Percentiles rank a stretch among this genome's conserved stretches.
Evolutionary conservation across 352 stramenopile genomes (phyloP).

Genomic region (Globisporangium cystogenes): DNA sequence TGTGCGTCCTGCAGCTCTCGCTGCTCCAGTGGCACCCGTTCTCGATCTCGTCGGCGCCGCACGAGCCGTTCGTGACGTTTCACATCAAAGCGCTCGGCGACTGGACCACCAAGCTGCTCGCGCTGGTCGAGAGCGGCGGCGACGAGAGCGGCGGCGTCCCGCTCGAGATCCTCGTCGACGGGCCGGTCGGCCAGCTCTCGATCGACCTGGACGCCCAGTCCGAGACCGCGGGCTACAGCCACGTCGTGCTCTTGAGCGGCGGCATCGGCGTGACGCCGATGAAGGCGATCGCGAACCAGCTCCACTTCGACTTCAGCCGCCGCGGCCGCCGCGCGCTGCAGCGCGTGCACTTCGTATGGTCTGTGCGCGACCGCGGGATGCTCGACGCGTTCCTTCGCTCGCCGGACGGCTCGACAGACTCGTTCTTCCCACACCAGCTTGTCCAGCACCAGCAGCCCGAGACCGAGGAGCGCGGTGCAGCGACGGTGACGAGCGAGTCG

Average conservation of each 20-base stretch:
- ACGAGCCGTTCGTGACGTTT: slow-evolving; percentile 61
- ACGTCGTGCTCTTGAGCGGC: slow-evolving; percentile 32
- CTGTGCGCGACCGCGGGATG: slow-evolving; percentile 27
- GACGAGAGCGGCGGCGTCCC: not conserved
- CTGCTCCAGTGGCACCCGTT: slow-evolving; percentile 87
- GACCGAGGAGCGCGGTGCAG: too few relatives aligned
- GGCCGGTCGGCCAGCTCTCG: slow-evolving; percentile 36
- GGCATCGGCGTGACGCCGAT: slow-evolving; percentile 19
- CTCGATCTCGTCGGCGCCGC: slow-evolving; percentile 71
- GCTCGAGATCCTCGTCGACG: slow-evolving; percentile 38
- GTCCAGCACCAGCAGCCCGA: not conserved
- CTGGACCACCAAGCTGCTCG: slow-evolving; percentile 53
- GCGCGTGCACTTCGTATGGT: slow-evolving; percentile 44
- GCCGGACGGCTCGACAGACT: not conserved
- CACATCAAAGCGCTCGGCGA: slow-evolving; percentile 57
- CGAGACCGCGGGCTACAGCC: slow-evolving; percentile 29
- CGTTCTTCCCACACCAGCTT: slow-evolving; percentile 10
- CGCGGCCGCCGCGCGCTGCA: slow-evolving; percentile 15
- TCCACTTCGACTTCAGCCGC: slow-evolving; percentile 5
- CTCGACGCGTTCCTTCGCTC: slow-evolving; percentile 17
- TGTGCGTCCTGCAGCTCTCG: slow-evolving; percentile 73
- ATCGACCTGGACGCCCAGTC: slow-evolving; percentile 33
- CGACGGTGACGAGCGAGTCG: too few relatives aligned
- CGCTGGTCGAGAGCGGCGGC: slow-evolving; percentile 5
- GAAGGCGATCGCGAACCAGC: slow-evolving; percentile 13